Evolutionary conservation across 495 filamentous ascomycete species (phyloP), one percentile per base, ranked within the genome.

Genomic region (Cenococcum geophilum): DNA sequence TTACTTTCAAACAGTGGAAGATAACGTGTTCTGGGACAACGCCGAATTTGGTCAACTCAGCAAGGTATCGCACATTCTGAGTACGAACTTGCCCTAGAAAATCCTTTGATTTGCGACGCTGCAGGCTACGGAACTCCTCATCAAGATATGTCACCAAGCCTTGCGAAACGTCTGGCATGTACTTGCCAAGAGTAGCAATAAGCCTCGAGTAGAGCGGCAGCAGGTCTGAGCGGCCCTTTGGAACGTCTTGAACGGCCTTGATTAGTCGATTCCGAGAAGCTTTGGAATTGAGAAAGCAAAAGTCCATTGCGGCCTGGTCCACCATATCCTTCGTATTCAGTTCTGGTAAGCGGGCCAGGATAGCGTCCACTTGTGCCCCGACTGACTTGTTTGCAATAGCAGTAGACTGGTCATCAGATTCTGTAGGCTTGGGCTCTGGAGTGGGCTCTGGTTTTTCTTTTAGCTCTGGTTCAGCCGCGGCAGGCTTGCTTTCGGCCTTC

Each of bases 21-120:
- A 97, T 93, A 65, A 97, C 92, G 72, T 99, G 93, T 73, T 99
- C 92, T 9, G 93, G 95, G 21, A 99, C 92, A 27, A 97, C 89
- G 43, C 93, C 92, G 70, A 97, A 99, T 68, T 99, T 99, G 53
- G 93, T 97, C 70, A 99, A 75, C 73, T 99, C 93, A 9, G 93
- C 93, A 56, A 99, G 83, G 68, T 99, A 99, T 6, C 93, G 89
- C 55, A 96, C 90, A 73, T 99, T 99, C 74, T 88, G 84, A 67
- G 92, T 88, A 50, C 93, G 87, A 49, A 97, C 91, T 73, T 96
- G 92, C 0, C 91, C 92, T 8, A 99, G 76, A 65, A 95, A 95
- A 64, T 99, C 93, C 74, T 99, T 99, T 43, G 92, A 89, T 73
- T 99, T 99, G 54, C 93, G 91, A n/a, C 92, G 85, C 72, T 99